A percentile compares a stretch with the other conserved stretches of the same genome.
Conservation (phyloP, 2,329 filamentous ascomycete species). For the Tympanopsis confertula region DNA sequence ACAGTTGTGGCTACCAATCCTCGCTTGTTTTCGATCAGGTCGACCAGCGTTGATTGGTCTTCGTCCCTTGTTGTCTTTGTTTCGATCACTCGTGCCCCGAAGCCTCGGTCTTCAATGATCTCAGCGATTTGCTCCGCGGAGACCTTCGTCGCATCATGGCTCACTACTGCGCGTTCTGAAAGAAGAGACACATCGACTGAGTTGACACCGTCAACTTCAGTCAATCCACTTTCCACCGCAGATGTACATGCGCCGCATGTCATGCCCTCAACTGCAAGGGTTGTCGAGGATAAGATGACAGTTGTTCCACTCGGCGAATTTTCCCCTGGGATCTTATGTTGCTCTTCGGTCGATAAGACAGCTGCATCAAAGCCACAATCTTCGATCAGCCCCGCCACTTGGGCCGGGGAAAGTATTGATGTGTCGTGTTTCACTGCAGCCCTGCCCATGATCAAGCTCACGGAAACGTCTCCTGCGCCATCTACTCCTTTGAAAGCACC, state of each 20-base stretch:
- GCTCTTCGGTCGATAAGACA: background rate
- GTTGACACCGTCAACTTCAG: constrained; percentile 60
- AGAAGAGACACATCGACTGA: constrained; percentile 73
- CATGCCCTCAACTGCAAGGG: constrained; percentile 74
- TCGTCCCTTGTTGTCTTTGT: constrained; percentile 38
- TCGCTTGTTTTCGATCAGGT: constrained; percentile 17
- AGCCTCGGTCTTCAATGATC: constrained; percentile 62
- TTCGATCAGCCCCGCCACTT: constrained; percentile 46
- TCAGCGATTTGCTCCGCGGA: constrained; percentile 41
- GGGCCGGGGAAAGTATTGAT: constrained; percentile 32
- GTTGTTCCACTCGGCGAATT: constrained; percentile 18
- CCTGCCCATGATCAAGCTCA: constrained; percentile 1
- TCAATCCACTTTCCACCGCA: constrained; percentile 71
- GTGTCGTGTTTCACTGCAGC: background rate
- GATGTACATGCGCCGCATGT: constrained; percentile 85
- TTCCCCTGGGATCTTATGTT: too few species aligned
- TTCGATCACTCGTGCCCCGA: constrained; percentile 69
- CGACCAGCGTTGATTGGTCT: constrained; percentile 14
- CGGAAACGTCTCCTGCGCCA: background rate
- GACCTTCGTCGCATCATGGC: constrained; percentile 55
- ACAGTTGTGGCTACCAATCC: constrained; percentile 65
- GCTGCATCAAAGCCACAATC: constrained; percentile 14
- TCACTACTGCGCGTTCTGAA: constrained; percentile 73
- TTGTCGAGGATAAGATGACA: constrained; percentile 49
- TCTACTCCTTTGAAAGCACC: constrained; percentile 1